Evolutionary conservation across 306 rosid genomes (phyloP).

Genomic region (Vicia faba): DNA sequence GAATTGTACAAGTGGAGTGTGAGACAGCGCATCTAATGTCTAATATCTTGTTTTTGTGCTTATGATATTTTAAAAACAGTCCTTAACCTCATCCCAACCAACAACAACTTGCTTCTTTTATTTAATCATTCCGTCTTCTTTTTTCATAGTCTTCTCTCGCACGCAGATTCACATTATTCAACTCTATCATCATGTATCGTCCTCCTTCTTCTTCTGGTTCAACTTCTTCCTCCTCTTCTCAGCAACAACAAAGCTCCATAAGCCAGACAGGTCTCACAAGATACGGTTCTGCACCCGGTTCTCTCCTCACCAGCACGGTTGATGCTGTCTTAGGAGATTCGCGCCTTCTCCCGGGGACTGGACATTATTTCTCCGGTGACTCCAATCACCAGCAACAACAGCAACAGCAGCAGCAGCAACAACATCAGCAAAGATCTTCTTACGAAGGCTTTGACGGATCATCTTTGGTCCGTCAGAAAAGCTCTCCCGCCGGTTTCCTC

Average conservation of each 20-base stretch:
- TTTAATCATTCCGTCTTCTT: neutral
- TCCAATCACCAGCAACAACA: constrained; percentile 16
- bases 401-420: constrained; percentile 12
- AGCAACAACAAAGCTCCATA: constrained; percentile 45
- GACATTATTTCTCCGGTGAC: constrained; percentile 52
- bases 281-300: constrained; percentile 74
- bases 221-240: constrained; percentile 38
- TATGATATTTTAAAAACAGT: too few relatives aligned
- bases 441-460: constrained; percentile 33
- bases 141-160: neutral
- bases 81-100: neutral
- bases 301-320: constrained; percentile 61
- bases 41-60: neutral
- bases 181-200: constrained; percentile 9
- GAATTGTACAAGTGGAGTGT: neutral
- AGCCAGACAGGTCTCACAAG: constrained; percentile 58
- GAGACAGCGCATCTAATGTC: neutral
- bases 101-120: neutral
- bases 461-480: constrained; percentile 76
- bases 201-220: constrained; percentile 44
- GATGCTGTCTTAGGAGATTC: constrained; percentile 54
- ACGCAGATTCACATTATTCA: neutral
- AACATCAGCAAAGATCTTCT: constrained; percentile 29
- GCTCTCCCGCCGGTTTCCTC: constrained; percentile 91
- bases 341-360: constrained; percentile 12